Conservation (phyloP, 768 basidiomycete genomes). For the Trametes sanguinea region DNA sequence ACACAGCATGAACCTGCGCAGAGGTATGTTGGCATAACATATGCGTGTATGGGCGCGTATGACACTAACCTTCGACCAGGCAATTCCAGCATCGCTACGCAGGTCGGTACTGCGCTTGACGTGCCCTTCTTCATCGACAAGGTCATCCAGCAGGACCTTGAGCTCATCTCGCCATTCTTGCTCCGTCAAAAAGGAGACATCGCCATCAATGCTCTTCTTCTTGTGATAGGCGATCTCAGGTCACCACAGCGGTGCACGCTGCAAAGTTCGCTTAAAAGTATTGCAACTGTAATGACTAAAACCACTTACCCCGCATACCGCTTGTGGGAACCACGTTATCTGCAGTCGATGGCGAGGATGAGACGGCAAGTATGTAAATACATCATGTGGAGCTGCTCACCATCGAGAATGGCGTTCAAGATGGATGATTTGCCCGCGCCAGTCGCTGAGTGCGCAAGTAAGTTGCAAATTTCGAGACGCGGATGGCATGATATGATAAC, state of each 20-base stretch:
- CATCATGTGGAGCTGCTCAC: slow-evolving; percentile 30
- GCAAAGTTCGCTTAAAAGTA: not conserved
- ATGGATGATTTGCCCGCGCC: slow-evolving; percentile 65
- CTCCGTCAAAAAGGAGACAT: slow-evolving; percentile 58
- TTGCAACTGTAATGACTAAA: not conserved
- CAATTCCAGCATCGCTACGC: slow-evolving; percentile 60
- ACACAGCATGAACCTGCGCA: slow-evolving; percentile 59
- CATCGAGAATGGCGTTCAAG: slow-evolving; percentile 62
- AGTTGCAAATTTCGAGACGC: not conserved
- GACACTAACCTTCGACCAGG: slow-evolving; percentile 55
- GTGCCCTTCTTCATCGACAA: slow-evolving; percentile 60
- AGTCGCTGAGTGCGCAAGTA: slow-evolving; percentile 41
- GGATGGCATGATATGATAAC: slow-evolving; percentile 11
- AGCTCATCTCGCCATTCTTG: slow-evolving; percentile 62
- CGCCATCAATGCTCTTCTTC: slow-evolving; percentile 57
- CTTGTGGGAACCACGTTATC: slow-evolving; percentile 68
- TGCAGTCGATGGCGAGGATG: slow-evolving; percentile 20
- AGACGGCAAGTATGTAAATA: not conserved
- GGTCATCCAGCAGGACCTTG: slow-evolving; percentile 53
- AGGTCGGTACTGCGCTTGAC: slow-evolving; percentile 54
- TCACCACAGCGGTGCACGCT: slow-evolving; percentile 71
- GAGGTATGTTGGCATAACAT: too few relatives aligned
- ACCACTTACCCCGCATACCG: slow-evolving; percentile 55
- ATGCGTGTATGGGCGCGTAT: too few relatives aligned
- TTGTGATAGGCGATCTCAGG: slow-evolving; percentile 59